Percentiles rank a stretch among this genome's conserved stretches.
phyloP scores from a whole-genome alignment of 202 grass and related monocot species.

The Alloteropsis angusta region DNA sequence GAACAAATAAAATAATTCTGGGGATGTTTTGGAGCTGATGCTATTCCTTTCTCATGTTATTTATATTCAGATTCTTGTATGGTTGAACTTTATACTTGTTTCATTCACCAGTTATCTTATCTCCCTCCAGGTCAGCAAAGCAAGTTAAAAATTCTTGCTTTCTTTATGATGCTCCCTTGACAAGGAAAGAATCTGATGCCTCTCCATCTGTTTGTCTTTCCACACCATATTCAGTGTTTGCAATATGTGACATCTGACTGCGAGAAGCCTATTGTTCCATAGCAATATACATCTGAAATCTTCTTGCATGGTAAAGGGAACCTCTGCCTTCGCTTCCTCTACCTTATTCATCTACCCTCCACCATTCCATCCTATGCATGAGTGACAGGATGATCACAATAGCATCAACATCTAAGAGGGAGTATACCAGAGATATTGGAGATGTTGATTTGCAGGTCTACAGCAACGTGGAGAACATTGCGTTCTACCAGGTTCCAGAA shows the following conservation, averaged over 20 bases:
- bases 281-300: conserved; percentile 13
- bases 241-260: neutral
- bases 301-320: conserved; percentile 6
- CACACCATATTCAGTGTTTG: conserved; percentile 18
- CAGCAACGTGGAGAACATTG: conserved; percentile 48
- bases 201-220: conserved; percentile 23
- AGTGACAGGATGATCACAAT: conserved; percentile 11
- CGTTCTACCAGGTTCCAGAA: conserved; percentile 42
- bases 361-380: conserved; percentile 1
- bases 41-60: neutral
- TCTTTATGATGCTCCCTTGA: conserved; percentile 38
- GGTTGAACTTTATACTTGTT: conserved; percentile 1
- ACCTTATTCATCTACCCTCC: conserved; percentile 23
- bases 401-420: conserved; percentile 6
- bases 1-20: neutral
- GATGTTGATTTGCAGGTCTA: conserved; percentile 41
- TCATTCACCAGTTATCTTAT: neutral
- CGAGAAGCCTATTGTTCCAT: conserved; percentile 1
- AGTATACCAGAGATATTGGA: conserved; percentile 29
- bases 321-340: conserved; percentile 3
- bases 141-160: conserved; percentile 30
- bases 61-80: neutral
- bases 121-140: conserved; percentile 26
- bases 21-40: neutral
- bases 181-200: conserved; percentile 49